Base-by-base conservation (phyloP, 2,329 filamentous ascomycete genomes). In the Fusarium penzigii region DNA sequence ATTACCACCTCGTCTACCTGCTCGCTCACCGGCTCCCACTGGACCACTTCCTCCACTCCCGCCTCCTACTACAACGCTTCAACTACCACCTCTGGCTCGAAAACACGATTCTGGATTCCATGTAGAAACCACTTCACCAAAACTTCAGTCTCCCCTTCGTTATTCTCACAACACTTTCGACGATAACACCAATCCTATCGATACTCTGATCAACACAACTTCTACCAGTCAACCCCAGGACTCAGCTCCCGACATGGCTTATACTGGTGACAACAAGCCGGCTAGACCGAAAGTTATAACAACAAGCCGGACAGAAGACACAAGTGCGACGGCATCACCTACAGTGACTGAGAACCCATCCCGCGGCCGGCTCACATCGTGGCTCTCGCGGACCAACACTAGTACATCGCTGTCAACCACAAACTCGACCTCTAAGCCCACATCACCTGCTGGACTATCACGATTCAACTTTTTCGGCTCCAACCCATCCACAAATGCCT, bases 381-480 rank as follows among this genome's bases (percentile, higher is more conserved):
- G 65, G 65, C 64, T 64, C 39, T 59, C 57, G 41, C 57, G 63
- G 41, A 44, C 56, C 46, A 57, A 45, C 45, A 44, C 46, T 14
- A 34, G 57, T 25, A 32, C 46, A 42, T 39, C 56, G 39, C 42
- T 56, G 5, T 48, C 66, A 8, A 62, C 62, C 25, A 45, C 61
- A 17, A 55, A 58, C 11, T 63, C 67, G 6, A 71, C 72, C 13
- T 67, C 74, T 10, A 74, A 73, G 50, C 70, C 62, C 42, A 44
- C 60, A 29, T 65, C 59, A 39, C 62, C 67, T 20, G 64, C 56
- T 20, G 48, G 51, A n/a, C 61, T 63, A 42, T 77, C 74, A 40
- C 77, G 72, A 32, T 74, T 81, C 54, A 72, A 74, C 39, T 77
- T 80, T 57, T 67, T 82, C 42, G 66, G 74, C 3, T 75, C 77